A percentile compares a stretch with the other conserved stretches of the same genome.
Conservation (phyloP, 768 basidiomycete genomes). For the Scleroderma citrinum region DNA sequence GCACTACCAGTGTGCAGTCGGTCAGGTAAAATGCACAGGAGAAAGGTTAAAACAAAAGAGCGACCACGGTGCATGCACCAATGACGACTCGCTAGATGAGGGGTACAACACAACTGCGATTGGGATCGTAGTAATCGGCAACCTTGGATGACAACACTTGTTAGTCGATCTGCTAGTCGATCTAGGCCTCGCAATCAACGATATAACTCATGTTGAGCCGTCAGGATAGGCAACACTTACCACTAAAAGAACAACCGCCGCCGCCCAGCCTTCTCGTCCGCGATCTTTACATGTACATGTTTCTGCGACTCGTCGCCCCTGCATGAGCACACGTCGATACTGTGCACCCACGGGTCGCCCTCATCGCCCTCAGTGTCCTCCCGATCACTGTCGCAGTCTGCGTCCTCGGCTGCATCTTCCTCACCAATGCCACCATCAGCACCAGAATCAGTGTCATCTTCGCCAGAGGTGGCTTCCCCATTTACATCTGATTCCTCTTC, state of each 20-base stretch:
- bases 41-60: no score
- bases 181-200: no score
- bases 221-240: no score
- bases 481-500: conserved; percentile 21
- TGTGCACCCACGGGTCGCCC: conserved; percentile 86
- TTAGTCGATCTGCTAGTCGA: no score
- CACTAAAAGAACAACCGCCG: conserved; percentile 58
- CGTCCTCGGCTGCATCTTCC: conserved; percentile 53
- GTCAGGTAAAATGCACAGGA: no score
- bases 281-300: conserved; percentile 72
- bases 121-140: no score
- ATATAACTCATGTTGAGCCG: neutral
- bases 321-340: conserved; percentile 62
- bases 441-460: conserved; percentile 35
- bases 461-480: conserved; percentile 17
- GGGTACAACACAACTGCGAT: no score
- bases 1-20: no score
- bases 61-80: no score
- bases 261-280: conserved; percentile 70
- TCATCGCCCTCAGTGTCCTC: conserved; percentile 45
- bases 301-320: conserved; percentile 34
- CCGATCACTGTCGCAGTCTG: conserved; percentile 12
- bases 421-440: conserved; percentile 38
- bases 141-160: no score
- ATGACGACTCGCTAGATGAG: no score